phyloP scores from a whole-genome alignment of 2,329 filamentous ascomycete species.

The Pestalotiopsis sp. region DNA sequence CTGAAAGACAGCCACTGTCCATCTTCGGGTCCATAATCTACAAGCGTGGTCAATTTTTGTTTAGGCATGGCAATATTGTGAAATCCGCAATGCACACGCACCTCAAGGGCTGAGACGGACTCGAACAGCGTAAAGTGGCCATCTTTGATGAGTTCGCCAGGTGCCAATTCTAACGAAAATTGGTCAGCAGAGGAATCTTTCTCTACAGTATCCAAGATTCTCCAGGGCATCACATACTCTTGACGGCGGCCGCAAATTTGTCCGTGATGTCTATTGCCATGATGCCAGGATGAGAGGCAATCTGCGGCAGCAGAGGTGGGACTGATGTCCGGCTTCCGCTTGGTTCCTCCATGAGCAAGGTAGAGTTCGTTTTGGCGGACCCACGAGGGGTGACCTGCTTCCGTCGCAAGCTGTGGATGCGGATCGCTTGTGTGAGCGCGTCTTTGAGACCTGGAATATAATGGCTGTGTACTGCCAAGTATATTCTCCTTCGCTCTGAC shows the following conservation, averaged over 20 bases:
- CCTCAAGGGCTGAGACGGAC: constrained; percentile 84
- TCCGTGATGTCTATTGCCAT: constrained; percentile 61
- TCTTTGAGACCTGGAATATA: background rate
- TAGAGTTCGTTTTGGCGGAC: constrained; percentile 17
- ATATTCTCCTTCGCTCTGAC: background rate
- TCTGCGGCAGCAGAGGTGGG: constrained; percentile 38
- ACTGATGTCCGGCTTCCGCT: constrained; percentile 24
- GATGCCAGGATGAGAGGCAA: constrained; percentile 50
- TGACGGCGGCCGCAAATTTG: constrained; percentile 55
- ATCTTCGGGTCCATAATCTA: constrained; percentile 99
- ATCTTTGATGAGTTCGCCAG: constrained; percentile 91
- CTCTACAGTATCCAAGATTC: background rate
- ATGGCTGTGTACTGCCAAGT: too few species aligned
- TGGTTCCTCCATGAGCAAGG: constrained; percentile 24
- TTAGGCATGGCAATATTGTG: background rate
- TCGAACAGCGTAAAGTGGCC: constrained; percentile 92
- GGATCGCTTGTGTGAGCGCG: background rate
- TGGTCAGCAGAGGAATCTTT: constrained; percentile 24
- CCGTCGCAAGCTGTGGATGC: background rate
- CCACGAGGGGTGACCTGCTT: background rate
- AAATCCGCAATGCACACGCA: constrained; percentile 16
- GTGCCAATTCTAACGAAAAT: constrained; percentile 62
- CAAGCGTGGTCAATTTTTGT: background rate
- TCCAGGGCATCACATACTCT: constrained; percentile 41
- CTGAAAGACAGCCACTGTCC: constrained; percentile 86